Base-by-base conservation (phyloP, 1,284 basidiomycete species). In the Neonothopanus nambi region DNA sequence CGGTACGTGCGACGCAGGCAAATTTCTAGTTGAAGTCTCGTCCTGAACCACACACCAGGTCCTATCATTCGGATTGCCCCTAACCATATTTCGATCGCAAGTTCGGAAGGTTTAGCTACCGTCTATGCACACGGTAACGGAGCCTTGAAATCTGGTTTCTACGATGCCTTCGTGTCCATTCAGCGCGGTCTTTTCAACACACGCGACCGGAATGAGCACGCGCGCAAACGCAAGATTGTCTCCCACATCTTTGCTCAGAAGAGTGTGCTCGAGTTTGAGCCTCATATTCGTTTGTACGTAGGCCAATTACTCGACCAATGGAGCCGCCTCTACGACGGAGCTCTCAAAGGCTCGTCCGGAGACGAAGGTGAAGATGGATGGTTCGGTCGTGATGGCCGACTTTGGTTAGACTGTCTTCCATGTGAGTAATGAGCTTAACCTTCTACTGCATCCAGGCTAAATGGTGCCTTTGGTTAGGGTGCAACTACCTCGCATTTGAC, bases 171-270 rank as follows among this genome's bases (percentile, higher is more conserved):
- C 74, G 89, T 90, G 36, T 88, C 87, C 47, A 89, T 91, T 58
- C 76, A 76, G 43, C 81, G 87, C 48, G 85, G 88, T 1, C 75
- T 93, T 33, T 94, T 95, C 82, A 94, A 92, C 73, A 93, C 92
- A 2, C 84, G 93, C 43, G 85, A 91, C 64, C 87, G 93, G 43
- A 67, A 72, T 5, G 91, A 94, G 60, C 94, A 97, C 69, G 80
- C 92, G 0, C 84, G 93, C 52, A 95, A 95, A 71, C 84, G 93
- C 69, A 95, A 93, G 72, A 90, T 94, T 57, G 84, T 95, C 37
- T 87, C 91, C 1, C 85, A 93, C 69, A 89, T 93, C 57, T 95
- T 94, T 72, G 85, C 91, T 7, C 88, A 87, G 66, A 91, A 93
- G 72, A 89, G 81, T 60, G 82, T 95, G 15, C 68, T 89, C 57